Evolutionary conservation across 805 yeast species (phyloP).

Genomic region (Pichia pseudocactophila): DNA sequence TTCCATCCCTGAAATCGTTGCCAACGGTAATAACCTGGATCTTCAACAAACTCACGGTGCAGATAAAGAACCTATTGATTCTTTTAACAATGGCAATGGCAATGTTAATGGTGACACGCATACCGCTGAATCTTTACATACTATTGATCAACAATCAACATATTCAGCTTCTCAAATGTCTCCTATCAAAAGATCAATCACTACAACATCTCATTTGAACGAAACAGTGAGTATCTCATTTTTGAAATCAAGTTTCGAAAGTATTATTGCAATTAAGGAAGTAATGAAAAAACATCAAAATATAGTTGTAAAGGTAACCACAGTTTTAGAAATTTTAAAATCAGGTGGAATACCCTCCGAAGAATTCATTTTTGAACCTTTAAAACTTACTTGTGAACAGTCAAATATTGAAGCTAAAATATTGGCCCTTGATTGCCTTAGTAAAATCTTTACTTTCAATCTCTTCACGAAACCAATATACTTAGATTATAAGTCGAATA

Average conservation of each 20-base stretch:
- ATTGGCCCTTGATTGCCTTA: slow-evolving; percentile 73
- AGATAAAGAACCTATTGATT: background rate
- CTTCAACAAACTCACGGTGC: too few relatives aligned
- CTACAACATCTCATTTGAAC: slow-evolving; percentile 8
- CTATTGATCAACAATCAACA: slow-evolving; percentile 6
- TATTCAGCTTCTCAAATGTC: slow-evolving; percentile 4
- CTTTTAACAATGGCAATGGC: background rate
- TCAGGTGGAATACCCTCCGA: slow-evolving; percentile 35
- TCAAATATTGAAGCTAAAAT: slow-evolving; percentile 56
- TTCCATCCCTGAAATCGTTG: too few relatives aligned
- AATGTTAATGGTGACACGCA: background rate
- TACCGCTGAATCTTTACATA: slow-evolving; percentile 2
- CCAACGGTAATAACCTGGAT: too few relatives aligned
- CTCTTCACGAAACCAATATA: slow-evolving; percentile 55
- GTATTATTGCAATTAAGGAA: slow-evolving; percentile 24
- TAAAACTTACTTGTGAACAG: slow-evolving; percentile 66
- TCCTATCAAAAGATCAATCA: slow-evolving; percentile 1
- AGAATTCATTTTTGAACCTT: slow-evolving; percentile 63
- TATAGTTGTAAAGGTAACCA: slow-evolving; percentile 30
- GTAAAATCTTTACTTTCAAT: slow-evolving; percentile 82
- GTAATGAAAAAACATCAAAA: slow-evolving; percentile 35
- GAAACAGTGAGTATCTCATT: slow-evolving; percentile 22
- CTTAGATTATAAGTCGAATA: slow-evolving; percentile 29
- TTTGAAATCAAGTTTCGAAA: slow-evolving; percentile 26
- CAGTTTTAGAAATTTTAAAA: slow-evolving; percentile 35